These are phyloP conservation scores for Corniculantispora saksenae DNA, from an alignment of 2,329 filamentous ascomycete genomes.

Conservation along the genomic window DNA sequence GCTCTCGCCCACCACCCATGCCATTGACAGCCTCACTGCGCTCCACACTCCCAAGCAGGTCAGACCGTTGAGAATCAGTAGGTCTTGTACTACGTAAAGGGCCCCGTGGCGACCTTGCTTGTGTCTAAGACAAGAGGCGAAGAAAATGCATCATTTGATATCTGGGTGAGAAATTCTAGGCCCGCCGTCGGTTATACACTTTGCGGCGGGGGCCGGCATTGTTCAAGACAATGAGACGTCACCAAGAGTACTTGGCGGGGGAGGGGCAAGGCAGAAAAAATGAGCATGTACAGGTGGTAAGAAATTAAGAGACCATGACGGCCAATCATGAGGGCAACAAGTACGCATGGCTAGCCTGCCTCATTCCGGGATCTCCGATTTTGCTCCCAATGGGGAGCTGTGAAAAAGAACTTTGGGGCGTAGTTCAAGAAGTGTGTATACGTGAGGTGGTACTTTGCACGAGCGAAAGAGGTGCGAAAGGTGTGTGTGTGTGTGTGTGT, in stretches of 20 bases:
- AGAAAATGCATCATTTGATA: not conserved
- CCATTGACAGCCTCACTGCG: not conserved
- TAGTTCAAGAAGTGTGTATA: too few species aligned
- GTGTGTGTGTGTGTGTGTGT: not conserved
- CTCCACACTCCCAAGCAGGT: not conserved
- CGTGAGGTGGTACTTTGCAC: too few species aligned
- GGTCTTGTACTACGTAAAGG: not conserved
- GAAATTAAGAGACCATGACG: not conserved
- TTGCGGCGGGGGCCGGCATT: not conserved
- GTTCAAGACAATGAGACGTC: slow-evolving; percentile 12
- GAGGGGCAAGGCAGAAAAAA: slow-evolving; percentile 8
- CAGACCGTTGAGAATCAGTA: not conserved
- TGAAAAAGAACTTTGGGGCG: not conserved
- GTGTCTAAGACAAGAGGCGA: not conserved
- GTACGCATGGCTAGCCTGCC: slow-evolving; percentile 14
- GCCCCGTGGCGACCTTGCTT: not conserved
- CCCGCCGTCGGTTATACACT: not conserved
- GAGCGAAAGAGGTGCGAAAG: not conserved
- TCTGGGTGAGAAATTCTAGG: not conserved
- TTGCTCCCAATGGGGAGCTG: not conserved
- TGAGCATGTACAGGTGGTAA: not conserved
- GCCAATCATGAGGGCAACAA: slow-evolving; percentile 14
- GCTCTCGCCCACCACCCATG: not conserved
- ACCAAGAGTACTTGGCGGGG: slow-evolving; percentile 12
- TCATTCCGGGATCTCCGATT: slow-evolving; percentile 5